Conservation (phyloP, 192 early-diverging fungal species). For the Chytriomyces sp. region DNA sequence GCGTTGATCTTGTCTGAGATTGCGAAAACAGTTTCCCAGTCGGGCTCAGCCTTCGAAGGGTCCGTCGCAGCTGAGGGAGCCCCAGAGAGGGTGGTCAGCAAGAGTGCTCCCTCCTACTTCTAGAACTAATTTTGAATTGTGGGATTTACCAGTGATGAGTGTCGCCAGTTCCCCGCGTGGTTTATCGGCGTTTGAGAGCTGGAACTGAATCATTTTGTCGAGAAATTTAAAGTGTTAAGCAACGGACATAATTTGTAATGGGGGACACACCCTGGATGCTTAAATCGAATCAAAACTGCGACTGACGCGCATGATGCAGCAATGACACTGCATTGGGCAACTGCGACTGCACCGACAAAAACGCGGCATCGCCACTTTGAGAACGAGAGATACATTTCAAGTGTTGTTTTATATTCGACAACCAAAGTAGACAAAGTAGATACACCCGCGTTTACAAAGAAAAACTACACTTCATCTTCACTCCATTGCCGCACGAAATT, state of each 20-base stretch:
- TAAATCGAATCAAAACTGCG: too few relatives aligned
- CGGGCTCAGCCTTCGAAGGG: neutral
- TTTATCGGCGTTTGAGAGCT: neutral
- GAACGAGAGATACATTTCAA: neutral
- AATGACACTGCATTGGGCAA: neutral
- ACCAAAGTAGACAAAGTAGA: neutral
- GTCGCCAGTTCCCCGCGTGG: neutral
- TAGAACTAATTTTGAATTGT: neutral
- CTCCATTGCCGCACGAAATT: neutral
- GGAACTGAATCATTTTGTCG: neutral
- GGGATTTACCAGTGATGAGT: neutral
- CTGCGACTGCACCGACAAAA: neutral
- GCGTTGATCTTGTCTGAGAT: neutral
- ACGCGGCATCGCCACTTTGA: neutral
- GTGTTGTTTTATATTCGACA: neutral
- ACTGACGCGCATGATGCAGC: neutral
- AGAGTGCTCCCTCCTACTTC: too few relatives aligned
- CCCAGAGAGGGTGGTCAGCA: too few relatives aligned
- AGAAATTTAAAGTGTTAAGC: too few relatives aligned
- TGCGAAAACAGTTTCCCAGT: neutral
- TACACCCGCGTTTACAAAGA: neutral
- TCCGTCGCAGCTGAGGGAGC: neutral
- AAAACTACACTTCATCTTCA: neutral
- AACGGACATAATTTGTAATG: too few relatives aligned
- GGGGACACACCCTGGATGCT: too few relatives aligned